phyloP scores from a whole-genome alignment of 805 yeast genomes.

The Citeromyces matritensis region DNA sequence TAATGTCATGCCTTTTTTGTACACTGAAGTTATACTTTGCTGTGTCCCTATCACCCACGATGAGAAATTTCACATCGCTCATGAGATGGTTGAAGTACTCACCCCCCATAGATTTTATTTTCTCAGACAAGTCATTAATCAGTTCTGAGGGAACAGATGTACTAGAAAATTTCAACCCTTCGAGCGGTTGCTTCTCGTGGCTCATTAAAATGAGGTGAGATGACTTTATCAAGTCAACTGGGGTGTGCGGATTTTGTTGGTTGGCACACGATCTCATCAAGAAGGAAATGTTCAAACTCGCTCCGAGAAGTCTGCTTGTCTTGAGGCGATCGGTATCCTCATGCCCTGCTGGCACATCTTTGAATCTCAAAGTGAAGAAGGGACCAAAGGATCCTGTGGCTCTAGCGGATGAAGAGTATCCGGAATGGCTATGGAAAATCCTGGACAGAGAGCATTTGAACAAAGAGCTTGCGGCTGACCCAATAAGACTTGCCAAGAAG shows the following conservation, averaged over 20 bases:
- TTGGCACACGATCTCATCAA: too few relatives aligned
- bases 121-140: conserved; percentile 25
- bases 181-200: conserved; percentile 18
- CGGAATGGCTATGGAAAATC: conserved; percentile 87
- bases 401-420: conserved; percentile 75
- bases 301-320: too few relatives aligned
- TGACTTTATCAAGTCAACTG: too few relatives aligned
- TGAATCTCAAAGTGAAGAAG: conserved; percentile 62
- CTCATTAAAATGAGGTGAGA: too few relatives aligned
- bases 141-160: conserved; percentile 29
- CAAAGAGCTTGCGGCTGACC: conserved; percentile 36
- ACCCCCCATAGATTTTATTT: conserved; percentile 47
- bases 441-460: conserved; percentile 54
- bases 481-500: conserved; percentile 54
- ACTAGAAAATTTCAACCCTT: conserved; percentile 37
- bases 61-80: conserved; percentile 40
- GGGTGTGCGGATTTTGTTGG: too few relatives aligned
- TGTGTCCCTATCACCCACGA: conserved; percentile 43
- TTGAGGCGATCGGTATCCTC: conserved; percentile 21
- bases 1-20: conserved; percentile 37
- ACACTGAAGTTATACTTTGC: conserved; percentile 40
- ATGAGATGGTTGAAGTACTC: conserved; percentile 37
- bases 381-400: conserved; percentile 84
- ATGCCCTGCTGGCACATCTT: conserved; percentile 57
- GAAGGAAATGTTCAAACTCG: too few relatives aligned